phyloP scores from a whole-genome alignment of 2,329 filamentous ascomycete species.

The Xylariaceae sp. region DNA sequence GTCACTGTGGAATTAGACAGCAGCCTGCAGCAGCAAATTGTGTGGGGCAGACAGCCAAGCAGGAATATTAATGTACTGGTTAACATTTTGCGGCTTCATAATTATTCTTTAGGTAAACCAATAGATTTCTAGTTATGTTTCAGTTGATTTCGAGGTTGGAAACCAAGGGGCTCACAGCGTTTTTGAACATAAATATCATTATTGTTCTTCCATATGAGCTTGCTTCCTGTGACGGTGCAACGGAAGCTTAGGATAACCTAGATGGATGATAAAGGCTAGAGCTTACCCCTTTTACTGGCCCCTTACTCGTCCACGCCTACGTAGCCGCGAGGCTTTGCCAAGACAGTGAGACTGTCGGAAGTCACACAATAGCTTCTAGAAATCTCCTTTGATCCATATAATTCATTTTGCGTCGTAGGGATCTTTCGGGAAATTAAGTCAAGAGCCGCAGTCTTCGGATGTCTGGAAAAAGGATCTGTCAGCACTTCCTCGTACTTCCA shows the following conservation, averaged over 20 bases:
- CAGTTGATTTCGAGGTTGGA: background rate
- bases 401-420: background rate
- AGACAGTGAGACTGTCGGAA: slow-evolving; percentile 7
- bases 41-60: background rate
- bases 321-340: slow-evolving; percentile 4
- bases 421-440: background rate
- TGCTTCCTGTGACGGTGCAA: background rate
- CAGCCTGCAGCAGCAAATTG: slow-evolving; percentile 1
- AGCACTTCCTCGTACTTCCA: background rate
- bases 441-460: slow-evolving; percentile 7
- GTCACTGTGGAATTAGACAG: background rate
- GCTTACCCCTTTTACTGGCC: background rate
- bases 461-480: slow-evolving; percentile 1
- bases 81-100: background rate
- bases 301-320: background rate
- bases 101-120: background rate
- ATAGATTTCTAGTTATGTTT: background rate
- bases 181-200: background rate
- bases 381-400: background rate
- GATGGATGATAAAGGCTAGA: background rate
- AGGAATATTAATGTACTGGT: no score
- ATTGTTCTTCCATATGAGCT: background rate
- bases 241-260: background rate
- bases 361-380: background rate
- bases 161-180: background rate